Evolutionary conservation across 2,329 filamentous ascomycete species (phyloP).

Genomic region (Hawksworthiomyces lignivorus): DNA sequence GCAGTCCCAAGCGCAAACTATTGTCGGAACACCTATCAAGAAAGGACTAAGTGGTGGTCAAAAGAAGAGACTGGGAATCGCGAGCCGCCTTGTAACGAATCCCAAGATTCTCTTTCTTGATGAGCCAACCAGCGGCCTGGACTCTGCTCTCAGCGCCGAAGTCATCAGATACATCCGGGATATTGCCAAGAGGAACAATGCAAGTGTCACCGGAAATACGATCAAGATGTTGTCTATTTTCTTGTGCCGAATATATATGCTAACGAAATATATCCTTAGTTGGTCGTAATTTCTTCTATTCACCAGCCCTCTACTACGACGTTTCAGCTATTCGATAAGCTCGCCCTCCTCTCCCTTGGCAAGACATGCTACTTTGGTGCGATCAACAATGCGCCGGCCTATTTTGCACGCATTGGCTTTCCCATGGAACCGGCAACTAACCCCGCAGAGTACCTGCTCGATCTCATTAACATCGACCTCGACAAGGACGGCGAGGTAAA

Average conservation of each 20-base stretch:
- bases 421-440: constrained; percentile 64
- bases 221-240: constrained; percentile 1
- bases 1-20: constrained; percentile 54
- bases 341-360: constrained; percentile 65
- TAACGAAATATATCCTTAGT: constrained; percentile 29
- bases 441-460: constrained; percentile 72
- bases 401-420: constrained; percentile 56
- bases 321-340: constrained; percentile 72
- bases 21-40: constrained; percentile 74
- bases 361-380: constrained; percentile 67
- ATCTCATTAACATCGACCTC: constrained; percentile 74
- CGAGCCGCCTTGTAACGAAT: constrained; percentile 71
- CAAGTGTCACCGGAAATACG: too few species aligned
- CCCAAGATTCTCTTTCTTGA: constrained; percentile 78
- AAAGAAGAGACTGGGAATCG: constrained; percentile 72
- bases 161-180: constrained; percentile 66
- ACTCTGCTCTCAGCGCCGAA: constrained; percentile 69
- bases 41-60: constrained; percentile 83
- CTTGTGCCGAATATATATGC: background rate
- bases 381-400: constrained; percentile 46
- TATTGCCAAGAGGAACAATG: constrained; percentile 44
- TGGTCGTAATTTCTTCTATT: constrained; percentile 75
- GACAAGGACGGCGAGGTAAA: constrained; percentile 37
- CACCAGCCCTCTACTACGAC: constrained; percentile 78
- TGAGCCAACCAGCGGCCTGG: constrained; percentile 76